Evolutionary conservation across 495 filamentous ascomycete species (phyloP).

Genomic region (Xylaria nigripes): DNA sequence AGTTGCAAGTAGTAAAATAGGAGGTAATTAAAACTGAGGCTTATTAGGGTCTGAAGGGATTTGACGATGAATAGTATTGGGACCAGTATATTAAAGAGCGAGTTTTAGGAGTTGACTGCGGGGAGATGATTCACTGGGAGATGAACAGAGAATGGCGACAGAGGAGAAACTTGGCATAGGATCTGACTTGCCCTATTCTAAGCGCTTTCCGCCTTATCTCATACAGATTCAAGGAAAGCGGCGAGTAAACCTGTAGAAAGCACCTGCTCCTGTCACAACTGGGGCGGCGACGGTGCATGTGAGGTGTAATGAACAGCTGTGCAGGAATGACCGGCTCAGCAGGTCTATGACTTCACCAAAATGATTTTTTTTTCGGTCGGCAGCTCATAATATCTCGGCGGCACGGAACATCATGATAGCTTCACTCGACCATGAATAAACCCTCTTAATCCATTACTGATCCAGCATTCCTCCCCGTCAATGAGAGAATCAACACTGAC

Average conservation of each 20-base stretch:
- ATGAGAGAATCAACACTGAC: conserved; percentile 48
- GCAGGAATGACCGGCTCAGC: neutral
- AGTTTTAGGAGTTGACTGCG: neutral
- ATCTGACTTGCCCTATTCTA: neutral
- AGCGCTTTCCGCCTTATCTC: neutral
- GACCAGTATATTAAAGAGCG: neutral
- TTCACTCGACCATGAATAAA: conserved; percentile 46
- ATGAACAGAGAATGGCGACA: neutral
- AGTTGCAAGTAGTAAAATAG: neutral
- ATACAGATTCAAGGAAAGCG: neutral
- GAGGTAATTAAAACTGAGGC: neutral
- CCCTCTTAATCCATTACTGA: conserved; percentile 80
- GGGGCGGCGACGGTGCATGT: neutral
- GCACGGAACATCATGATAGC: neutral
- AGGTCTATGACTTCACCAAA: too few species aligned
- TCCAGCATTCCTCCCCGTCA: conserved; percentile 69
- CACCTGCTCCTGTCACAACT: neutral
- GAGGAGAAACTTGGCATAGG: neutral
- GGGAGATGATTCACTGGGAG: neutral
- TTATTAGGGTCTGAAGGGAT: conserved; percentile 1
- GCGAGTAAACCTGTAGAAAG: neutral
- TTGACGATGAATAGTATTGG: neutral
- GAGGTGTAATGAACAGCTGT: neutral
- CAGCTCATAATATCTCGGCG: neutral
- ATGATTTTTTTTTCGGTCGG: too few species aligned